Evolutionary conservation across 2,329 filamentous ascomycete genomes (phyloP), one percentile per base, ranked within the genome.

Genomic region (Hypoxylon sp.): DNA sequence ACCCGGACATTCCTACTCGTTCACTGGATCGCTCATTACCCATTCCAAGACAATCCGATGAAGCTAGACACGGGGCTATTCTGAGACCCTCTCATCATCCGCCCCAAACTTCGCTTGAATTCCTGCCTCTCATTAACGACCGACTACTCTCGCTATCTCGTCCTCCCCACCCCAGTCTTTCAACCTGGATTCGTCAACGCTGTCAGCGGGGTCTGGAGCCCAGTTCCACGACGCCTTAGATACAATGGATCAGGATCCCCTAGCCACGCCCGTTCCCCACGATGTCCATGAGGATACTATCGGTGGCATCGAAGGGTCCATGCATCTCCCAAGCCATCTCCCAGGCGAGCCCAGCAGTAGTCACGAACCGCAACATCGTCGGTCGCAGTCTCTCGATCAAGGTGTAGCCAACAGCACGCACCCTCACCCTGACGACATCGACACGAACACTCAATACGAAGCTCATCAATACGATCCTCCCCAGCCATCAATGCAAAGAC

Each of bases 211-310:
- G 80, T 85, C 84, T 67, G 79, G 81, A 77, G 83, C 80, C 81
- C 84, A 85, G 75, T 85, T 83, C 75, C 83, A 84, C 82, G 82
- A 85, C 83, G 80, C 81, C 64, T 78, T 85, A 73, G 83, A 85
- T 74, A 83, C 73, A 66, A 85, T 86, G 82, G 86, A 89, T 62
- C 80, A 81, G 67, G 80, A 83, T 63, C 73, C 74, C 60, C 17
- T 63, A 55, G 52, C 74, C 76, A 21, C 76, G 77, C 45, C 67
- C 17, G 45, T 60, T 17, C 68, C 67, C 60, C 72, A 73, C 60
- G 82, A 83, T 30, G 73, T 74, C 63, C 81, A 80, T 65, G 85
- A 88, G 70, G 86, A 87, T 65, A 82, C 82, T 41, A 76, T 87
- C 49, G 82, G 80, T 65, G 83, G 82, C 62, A 78, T 87, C 65